Conservation (phyloP, 202 grass and related monocot genomes). For the Digitaria exilis region DNA sequence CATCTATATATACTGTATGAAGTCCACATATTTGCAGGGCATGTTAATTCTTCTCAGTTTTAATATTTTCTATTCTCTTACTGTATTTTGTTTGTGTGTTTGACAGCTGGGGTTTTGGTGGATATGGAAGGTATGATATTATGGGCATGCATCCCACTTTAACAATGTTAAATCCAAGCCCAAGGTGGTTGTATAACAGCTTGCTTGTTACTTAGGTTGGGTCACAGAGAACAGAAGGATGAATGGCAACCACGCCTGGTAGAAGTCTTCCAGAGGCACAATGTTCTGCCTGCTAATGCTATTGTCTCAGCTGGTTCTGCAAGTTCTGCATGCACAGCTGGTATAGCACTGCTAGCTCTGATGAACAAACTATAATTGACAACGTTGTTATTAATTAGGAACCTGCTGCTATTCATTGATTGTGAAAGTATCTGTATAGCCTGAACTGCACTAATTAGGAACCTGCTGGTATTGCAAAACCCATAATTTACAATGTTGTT, state of each 20-base stretch:
- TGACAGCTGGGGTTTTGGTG: constrained; percentile 95
- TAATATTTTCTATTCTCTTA: constrained; percentile 34
- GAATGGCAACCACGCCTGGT: constrained; percentile 92
- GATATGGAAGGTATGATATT: constrained; percentile 88
- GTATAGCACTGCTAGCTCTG: constrained; percentile 50
- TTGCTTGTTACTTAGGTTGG: constrained; percentile 68
- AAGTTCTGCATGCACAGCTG: constrained; percentile 90
- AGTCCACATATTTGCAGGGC: constrained; percentile 22
- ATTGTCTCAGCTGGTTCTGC: constrained; percentile 84
- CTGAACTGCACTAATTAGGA: constrained; percentile 22
- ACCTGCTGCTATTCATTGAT: constrained; percentile 5
- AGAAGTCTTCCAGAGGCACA: constrained; percentile 88
- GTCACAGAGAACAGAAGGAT: constrained; percentile 99
- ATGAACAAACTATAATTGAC: neutral
- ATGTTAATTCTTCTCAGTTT: constrained; percentile 19
- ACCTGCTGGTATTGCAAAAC: neutral
- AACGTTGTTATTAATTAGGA: constrained; percentile 14
- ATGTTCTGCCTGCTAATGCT: constrained; percentile 89
- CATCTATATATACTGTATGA: constrained; percentile 20
- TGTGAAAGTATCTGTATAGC: constrained; percentile 14
- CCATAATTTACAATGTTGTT: neutral
- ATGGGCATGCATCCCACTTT: neutral
- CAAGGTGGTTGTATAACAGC: neutral
- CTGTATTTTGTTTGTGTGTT: neutral
- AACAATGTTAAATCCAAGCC: neutral